phyloP scores from a whole-genome alignment of 1,139 yeast species.

The Magnusiomyces tetraspermus region DNA sequence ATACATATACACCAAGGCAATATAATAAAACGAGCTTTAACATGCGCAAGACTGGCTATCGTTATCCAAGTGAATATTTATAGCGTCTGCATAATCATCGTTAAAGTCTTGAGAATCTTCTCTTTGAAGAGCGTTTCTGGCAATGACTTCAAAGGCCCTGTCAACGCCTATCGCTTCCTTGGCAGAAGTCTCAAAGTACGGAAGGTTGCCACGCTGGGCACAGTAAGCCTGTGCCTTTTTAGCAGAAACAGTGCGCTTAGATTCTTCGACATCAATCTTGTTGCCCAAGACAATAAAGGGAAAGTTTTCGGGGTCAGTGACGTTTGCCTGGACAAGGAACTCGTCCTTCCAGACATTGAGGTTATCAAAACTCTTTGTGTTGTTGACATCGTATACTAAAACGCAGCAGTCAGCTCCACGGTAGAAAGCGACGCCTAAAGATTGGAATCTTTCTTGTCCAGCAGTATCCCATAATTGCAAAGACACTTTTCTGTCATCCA shows the following conservation, averaged over 20 bases:
- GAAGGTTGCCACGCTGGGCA: conserved; percentile 77
- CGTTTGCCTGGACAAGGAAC: conserved; percentile 85
- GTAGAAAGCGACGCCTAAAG: conserved; percentile 93
- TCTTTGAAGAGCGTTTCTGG: conserved; percentile 88
- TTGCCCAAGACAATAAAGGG: conserved; percentile 94
- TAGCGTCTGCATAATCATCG: conserved; percentile 93
- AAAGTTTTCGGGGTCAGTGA: conserved; percentile 86
- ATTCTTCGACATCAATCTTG: conserved; percentile 89
- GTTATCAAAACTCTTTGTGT: conserved; percentile 84
- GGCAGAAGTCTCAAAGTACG: conserved; percentile 90
- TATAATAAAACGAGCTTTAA: conserved; percentile 27
- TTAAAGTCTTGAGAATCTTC: conserved; percentile 78
- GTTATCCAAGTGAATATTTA: conserved; percentile 83
- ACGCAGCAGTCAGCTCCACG: conserved; percentile 99
- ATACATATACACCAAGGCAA: not conserved
- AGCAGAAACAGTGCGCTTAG: conserved; percentile 69
- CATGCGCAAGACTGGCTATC: conserved; percentile 75
- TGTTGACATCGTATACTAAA: conserved; percentile 87
- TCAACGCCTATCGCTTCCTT: conserved; percentile 92
- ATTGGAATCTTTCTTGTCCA: conserved; percentile 83
- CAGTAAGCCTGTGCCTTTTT: conserved; percentile 85
- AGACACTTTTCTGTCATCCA: conserved; percentile 74
- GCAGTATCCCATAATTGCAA: conserved; percentile 91
- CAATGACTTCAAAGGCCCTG: conserved; percentile 91
- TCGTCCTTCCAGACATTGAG: conserved; percentile 92